Evolutionary conservation across 345 rosid species (phyloP).

Genomic region (Eucalyptus marginata): DNA sequence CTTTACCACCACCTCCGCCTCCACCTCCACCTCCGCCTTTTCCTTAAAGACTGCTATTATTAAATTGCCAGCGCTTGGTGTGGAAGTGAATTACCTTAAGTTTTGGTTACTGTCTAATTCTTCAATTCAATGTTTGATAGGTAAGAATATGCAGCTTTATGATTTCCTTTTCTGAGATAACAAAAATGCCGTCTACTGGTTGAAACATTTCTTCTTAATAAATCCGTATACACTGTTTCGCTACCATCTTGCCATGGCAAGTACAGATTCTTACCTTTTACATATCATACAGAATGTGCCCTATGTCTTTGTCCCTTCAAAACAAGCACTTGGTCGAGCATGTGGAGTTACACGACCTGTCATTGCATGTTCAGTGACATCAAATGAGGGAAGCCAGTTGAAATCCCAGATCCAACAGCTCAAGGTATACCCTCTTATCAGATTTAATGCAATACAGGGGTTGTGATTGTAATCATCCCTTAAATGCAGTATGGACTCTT

Average conservation of each 20-base stretch:
- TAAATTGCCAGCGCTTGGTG: neutral
- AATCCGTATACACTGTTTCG: neutral
- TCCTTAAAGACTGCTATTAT: no score
- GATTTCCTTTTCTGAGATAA: neutral
- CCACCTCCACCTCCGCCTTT: no score
- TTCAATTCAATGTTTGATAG: neutral
- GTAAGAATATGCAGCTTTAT: neutral
- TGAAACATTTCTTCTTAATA: neutral
- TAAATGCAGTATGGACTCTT: neutral
- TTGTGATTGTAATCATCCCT: neutral
- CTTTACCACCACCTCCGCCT: no score
- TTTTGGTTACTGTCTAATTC: neutral
- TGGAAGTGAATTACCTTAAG: neutral
- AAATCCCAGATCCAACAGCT: conserved; percentile 78
- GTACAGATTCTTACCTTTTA: neutral
- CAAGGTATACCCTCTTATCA: conserved; percentile 32
- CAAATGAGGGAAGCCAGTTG: conserved; percentile 84
- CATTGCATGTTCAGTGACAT: conserved; percentile 77
- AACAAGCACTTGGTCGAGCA: conserved; percentile 95
- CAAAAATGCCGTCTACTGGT: neutral
- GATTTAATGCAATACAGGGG: neutral
- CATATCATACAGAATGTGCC: conserved; percentile 72
- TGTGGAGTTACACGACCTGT: conserved; percentile 95
- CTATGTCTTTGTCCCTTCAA: conserved; percentile 98
- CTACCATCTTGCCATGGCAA: neutral